Conservation (phyloP, 768 basidiomycete genomes). For the Kwoniella europaea region DNA sequence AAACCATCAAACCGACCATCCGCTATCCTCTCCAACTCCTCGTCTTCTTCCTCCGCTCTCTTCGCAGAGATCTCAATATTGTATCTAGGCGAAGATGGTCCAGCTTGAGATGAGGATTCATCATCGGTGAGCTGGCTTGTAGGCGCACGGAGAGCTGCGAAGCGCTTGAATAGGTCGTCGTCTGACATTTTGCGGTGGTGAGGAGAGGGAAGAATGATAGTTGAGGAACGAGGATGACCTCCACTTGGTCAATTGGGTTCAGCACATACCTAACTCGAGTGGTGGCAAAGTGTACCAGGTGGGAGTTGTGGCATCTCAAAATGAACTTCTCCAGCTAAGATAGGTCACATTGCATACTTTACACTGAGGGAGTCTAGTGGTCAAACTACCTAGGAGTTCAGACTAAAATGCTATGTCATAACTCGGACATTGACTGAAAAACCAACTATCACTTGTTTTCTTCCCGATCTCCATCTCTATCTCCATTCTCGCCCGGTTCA, state of each 20-base stretch:
- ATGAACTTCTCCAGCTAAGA: too few species aligned
- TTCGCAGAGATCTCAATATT: not conserved
- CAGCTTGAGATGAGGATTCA: not conserved
- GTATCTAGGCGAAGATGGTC: not conserved
- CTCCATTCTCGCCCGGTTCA: too few species aligned
- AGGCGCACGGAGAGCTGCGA: conserved; percentile 37
- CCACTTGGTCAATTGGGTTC: conserved; percentile 2
- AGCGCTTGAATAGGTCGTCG: conserved; percentile 36
- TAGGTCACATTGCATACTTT: too few species aligned
- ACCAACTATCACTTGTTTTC: too few species aligned
- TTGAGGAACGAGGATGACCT: conserved; percentile 1
- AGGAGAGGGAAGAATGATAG: not conserved
- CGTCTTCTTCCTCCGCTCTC: conserved; percentile 34
- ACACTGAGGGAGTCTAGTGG: too few species aligned
- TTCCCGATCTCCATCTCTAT: too few species aligned
- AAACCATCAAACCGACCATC: conserved; percentile 26
- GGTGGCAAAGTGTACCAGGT: too few species aligned
- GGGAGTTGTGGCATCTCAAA: too few species aligned
- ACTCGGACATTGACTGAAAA: too few species aligned
- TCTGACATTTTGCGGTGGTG: conserved; percentile 7
- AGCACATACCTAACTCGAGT: not conserved
- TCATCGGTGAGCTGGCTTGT: not conserved
- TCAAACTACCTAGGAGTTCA: too few species aligned
- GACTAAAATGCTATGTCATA: too few species aligned
- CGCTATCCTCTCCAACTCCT: conserved; percentile 39